Conservation (phyloP, 768 basidiomycete species). For the Chalciporus sphaerocephalus region DNA sequence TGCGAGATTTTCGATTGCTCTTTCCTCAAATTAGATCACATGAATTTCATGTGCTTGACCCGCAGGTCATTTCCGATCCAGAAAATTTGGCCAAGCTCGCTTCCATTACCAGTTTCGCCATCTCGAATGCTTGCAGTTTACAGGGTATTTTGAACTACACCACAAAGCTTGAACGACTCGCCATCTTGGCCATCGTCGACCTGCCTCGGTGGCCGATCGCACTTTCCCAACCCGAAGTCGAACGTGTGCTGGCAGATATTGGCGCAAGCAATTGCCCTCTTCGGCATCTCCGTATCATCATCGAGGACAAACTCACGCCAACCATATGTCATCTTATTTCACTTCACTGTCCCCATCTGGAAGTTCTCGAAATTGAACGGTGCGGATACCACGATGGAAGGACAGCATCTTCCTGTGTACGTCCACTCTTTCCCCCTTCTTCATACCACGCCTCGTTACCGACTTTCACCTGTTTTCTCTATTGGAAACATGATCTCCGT, state of each 20-base stretch:
- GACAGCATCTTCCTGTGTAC: conserved; percentile 33
- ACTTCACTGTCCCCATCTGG: conserved; percentile 28
- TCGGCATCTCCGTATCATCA: conserved; percentile 32
- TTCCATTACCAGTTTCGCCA: conserved; percentile 32
- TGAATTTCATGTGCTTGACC: conserved; percentile 28
- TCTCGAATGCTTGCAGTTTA: conserved; percentile 33
- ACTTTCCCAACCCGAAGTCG: conserved; percentile 32
- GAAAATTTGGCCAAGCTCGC: conserved; percentile 28
- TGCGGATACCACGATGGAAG: conserved; percentile 37
- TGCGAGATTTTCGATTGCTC: conserved; percentile 30
- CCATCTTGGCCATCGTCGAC: conserved; percentile 33
- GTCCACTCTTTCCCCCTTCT: conserved; percentile 21
- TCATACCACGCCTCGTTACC: conserved; percentile 9
- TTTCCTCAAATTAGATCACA: conserved; percentile 28
- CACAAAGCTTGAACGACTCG: conserved; percentile 26
- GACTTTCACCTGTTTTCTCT: conserved; percentile 9
- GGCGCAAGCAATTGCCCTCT: conserved; percentile 31
- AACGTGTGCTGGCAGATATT: conserved; percentile 26
- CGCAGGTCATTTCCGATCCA: conserved; percentile 15
- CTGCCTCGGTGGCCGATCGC: conserved; percentile 36
- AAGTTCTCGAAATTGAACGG: conserved; percentile 33
- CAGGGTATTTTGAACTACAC: conserved; percentile 29
- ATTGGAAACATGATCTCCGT: not conserved
- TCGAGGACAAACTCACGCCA: conserved; percentile 35
- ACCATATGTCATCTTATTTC: conserved; percentile 28